phyloP scores from a whole-genome alignment of 2,329 filamentous ascomycete genomes.

The Sarocladium kiliense region DNA sequence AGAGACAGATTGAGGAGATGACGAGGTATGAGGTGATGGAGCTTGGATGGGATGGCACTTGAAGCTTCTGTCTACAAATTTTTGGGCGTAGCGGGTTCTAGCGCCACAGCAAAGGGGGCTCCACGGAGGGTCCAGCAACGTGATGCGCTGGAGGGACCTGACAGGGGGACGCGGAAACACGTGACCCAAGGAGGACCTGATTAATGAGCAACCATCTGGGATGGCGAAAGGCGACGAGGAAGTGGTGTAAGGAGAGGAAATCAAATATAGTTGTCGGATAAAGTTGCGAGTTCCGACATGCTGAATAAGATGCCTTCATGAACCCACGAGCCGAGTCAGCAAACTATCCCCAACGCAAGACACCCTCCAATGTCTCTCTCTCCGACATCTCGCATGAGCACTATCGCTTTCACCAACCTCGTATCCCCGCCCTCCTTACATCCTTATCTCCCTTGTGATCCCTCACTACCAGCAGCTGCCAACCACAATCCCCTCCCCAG shows the following conservation, averaged over 20 bases:
- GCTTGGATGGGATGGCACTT: background rate
- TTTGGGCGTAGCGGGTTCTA: constrained; percentile 6
- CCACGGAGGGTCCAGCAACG: background rate
- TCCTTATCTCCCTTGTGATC: background rate
- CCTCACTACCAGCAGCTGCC: background rate
- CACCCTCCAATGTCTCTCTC: too few species aligned
- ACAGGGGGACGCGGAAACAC: background rate
- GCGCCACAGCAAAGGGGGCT: background rate
- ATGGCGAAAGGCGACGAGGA: background rate
- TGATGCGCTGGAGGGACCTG: background rate
- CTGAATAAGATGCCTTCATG: too few species aligned
- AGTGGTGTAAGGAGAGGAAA: too few species aligned
- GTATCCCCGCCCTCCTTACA: background rate
- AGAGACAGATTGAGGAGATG: background rate
- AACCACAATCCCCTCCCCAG: background rate
- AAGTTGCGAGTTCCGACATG: too few species aligned
- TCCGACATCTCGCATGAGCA: too few species aligned
- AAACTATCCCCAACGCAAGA: too few species aligned
- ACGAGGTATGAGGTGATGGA: background rate
- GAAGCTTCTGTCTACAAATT: constrained; percentile 8
- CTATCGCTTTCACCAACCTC: too few species aligned
- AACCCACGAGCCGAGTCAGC: too few species aligned
- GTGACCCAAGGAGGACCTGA: background rate
- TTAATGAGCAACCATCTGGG: background rate
- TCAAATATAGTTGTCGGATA: too few species aligned